These are phyloP conservation scores for Flaveria brownii DNA, from an alignment of 129 eudicot species.

Conservation along the genomic window DNA sequence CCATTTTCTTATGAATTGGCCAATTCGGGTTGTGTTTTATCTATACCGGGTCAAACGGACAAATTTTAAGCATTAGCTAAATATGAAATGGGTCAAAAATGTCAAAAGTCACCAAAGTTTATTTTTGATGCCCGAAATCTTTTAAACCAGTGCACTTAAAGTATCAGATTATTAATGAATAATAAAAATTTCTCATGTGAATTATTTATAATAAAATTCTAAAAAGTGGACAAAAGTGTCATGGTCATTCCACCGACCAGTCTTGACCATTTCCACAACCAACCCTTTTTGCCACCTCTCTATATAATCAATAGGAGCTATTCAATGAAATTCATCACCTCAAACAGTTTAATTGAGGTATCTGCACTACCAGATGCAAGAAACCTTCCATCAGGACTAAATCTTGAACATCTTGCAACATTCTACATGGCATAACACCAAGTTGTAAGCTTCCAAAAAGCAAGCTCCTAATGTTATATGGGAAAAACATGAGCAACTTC, in stretches of 20 bases:
- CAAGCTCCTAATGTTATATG: slow-evolving; percentile 1
- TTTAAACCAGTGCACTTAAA: neutral
- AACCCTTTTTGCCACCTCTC: neutral
- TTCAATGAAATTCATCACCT: slow-evolving; percentile 46
- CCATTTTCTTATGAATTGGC: neutral
- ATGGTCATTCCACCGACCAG: neutral
- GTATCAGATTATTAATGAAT: neutral
- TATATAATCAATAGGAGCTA: slow-evolving; percentile 12
- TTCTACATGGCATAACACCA: slow-evolving; percentile 43
- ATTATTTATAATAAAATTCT: neutral
- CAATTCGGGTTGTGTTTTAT: neutral
- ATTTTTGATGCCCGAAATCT: neutral
- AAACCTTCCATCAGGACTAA: slow-evolving; percentile 91
- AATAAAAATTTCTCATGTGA: neutral
- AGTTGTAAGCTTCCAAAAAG: slow-evolving; percentile 13
- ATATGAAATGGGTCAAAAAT: neutral
- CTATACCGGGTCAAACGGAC: neutral
- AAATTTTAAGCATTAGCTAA: neutral
- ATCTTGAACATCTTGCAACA: slow-evolving; percentile 86
- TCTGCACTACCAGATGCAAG: slow-evolving; percentile 89
- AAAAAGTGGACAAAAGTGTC: neutral
- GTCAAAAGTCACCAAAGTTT: neutral
- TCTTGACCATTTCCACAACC: neutral
- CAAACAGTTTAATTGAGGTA: slow-evolving; percentile 80
- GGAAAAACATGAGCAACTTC: slow-evolving; percentile 4